phyloP scores from a whole-genome alignment of 192 early-diverging fungal genomes.

The Umbelopsis sp. region DNA sequence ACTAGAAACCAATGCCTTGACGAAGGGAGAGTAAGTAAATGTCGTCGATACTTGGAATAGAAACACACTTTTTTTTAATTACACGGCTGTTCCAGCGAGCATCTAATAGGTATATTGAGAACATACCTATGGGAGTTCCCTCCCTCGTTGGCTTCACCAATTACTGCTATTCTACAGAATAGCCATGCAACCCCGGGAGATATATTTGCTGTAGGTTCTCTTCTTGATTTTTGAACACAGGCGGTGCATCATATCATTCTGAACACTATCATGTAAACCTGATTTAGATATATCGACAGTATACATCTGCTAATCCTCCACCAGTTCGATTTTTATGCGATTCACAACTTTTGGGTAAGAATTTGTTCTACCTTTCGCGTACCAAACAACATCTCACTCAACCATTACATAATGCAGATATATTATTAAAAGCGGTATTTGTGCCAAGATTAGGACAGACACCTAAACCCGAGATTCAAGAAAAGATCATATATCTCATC shows the following conservation, averaged over 20 bases:
- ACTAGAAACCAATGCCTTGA: constrained; percentile 46
- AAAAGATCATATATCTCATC: constrained; percentile 54
- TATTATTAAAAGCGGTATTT: constrained; percentile 50
- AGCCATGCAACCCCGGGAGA: constrained; percentile 57
- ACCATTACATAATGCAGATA: constrained; percentile 38
- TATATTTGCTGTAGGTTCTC: constrained; percentile 47
- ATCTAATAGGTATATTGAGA: constrained; percentile 31
- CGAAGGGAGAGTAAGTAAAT: constrained; percentile 46
- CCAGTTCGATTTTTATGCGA: constrained; percentile 42
- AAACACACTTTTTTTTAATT: neutral
- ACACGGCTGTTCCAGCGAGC: neutral
- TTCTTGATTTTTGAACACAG: neutral
- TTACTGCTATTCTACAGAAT: constrained; percentile 47
- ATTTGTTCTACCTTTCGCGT: neutral
- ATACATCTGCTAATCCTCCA: constrained; percentile 45
- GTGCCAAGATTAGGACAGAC: constrained; percentile 48
- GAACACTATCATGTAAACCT: neutral
- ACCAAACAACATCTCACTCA: neutral
- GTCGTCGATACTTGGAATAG: neutral
- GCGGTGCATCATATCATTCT: too few species aligned
- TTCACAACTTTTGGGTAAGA: constrained; percentile 40
- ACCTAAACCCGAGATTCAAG: constrained; percentile 56
- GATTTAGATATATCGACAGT: constrained; percentile 50
- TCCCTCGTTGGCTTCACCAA: constrained; percentile 38
- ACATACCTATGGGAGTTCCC: constrained; percentile 45